phyloP scores from a whole-genome alignment of 108 stramenopile genomes.

The Bacterosira constricta region DNA sequence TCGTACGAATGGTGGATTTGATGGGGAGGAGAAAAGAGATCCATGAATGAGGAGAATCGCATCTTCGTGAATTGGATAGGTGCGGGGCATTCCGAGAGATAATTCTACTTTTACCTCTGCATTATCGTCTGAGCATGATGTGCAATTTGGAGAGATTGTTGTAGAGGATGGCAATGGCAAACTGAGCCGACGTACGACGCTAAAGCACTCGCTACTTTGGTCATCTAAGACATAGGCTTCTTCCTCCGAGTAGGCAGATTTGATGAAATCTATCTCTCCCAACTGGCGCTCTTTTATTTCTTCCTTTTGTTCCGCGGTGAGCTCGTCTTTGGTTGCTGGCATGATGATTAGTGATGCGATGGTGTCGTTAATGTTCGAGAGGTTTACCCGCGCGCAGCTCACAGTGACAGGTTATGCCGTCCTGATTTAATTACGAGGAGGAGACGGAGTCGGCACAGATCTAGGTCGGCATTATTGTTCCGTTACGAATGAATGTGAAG shows the following conservation, averaged over 20 bases:
- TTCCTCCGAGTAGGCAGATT: conserved; percentile 55
- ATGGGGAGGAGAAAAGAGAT: conserved; percentile 14
- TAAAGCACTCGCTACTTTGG: background rate
- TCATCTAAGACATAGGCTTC: no score
- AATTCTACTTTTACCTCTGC: conserved; percentile 36
- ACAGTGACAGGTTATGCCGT: no score
- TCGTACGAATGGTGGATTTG: conserved; percentile 22
- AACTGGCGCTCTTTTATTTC: conserved; percentile 63
- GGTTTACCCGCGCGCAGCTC: no score
- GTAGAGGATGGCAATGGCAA: conserved; percentile 30
- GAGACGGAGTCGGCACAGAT: no score
- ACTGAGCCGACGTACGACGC: conserved; percentile 31
- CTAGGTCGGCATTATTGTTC: no score
- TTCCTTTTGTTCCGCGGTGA: conserved; percentile 27
- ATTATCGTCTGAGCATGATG: no score
- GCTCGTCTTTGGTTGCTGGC: background rate
- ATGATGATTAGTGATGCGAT: background rate
- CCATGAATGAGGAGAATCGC: conserved; percentile 5
- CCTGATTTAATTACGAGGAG: no score
- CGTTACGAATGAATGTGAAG: no score
- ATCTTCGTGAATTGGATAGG: conserved; percentile 50
- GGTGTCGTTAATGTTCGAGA: no score
- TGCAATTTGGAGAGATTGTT: conserved; percentile 4
- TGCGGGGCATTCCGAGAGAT: conserved; percentile 50
- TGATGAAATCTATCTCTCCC: conserved; percentile 76